phyloP scores from a whole-genome alignment of 306 rosid genomes.

The Adenanthera pavonina region DNA sequence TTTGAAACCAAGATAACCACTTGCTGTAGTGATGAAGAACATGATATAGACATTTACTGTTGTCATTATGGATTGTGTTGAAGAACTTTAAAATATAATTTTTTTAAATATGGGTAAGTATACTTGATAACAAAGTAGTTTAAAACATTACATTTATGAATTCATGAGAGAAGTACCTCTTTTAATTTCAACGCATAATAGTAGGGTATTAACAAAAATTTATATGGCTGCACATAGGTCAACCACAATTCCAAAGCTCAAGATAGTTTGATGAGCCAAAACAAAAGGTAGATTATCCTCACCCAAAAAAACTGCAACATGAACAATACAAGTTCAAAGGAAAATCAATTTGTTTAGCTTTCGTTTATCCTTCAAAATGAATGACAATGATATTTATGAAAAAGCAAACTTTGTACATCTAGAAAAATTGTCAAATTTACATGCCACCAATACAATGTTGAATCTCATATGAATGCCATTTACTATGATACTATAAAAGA shows the following conservation, averaged over 20 bases:
- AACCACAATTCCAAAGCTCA: constrained; percentile 64
- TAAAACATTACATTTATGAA: background rate
- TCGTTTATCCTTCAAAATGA: background rate
- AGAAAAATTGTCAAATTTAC: background rate
- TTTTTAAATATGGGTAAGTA: constrained; percentile 17
- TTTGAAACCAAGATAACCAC: constrained; percentile 72
- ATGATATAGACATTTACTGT: constrained; percentile 61
- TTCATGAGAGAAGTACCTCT: constrained; percentile 52
- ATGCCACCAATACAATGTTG: background rate
- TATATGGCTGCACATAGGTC: constrained; percentile 75
- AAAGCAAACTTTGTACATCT: background rate
- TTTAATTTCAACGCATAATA: constrained; percentile 71
- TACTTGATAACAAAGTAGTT: background rate
- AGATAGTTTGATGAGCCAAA: constrained; percentile 67
- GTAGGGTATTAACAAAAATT: constrained; percentile 58
- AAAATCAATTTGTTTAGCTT: constrained; percentile 7
- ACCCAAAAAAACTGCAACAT: constrained; percentile 62
- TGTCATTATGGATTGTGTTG: constrained; percentile 62
- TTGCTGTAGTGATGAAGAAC: constrained; percentile 61
- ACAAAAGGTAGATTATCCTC: constrained; percentile 57
- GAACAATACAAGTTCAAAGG: constrained; percentile 24
- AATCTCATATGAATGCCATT: background rate
- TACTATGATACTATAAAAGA: background rate
- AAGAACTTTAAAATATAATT: constrained; percentile 74
- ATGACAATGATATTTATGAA: background rate